Conservation (phyloP, 2,329 filamentous ascomycete species). For the Cladobotryum protrusum region DNA sequence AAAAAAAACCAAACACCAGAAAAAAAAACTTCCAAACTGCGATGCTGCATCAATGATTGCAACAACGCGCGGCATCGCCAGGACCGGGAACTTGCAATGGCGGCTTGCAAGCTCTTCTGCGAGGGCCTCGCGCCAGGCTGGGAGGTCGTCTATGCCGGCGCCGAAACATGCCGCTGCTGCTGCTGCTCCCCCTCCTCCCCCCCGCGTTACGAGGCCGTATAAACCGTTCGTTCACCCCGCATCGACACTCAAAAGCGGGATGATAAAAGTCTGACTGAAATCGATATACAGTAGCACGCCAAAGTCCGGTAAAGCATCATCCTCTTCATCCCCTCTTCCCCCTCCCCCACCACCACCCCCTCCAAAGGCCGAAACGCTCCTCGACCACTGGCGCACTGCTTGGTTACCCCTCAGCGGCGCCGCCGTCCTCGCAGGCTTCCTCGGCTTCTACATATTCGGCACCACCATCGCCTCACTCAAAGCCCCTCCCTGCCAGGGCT, state of each 20-base stretch:
- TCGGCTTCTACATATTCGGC: slow-evolving; percentile 43
- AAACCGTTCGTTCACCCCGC: slow-evolving; percentile 22
- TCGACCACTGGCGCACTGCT: slow-evolving; percentile 31
- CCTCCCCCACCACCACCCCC: slow-evolving; percentile 19
- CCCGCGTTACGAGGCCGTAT: slow-evolving; percentile 22
- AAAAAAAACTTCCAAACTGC: too few species aligned
- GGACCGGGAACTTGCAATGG: slow-evolving; percentile 17
- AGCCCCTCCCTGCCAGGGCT: slow-evolving; percentile 15
- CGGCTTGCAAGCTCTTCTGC: slow-evolving; percentile 25
- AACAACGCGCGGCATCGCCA: slow-evolving; percentile 21
- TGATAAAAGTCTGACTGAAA: background rate
- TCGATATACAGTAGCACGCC: background rate
- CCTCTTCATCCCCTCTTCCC: slow-evolving; percentile 8
- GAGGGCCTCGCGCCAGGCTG: slow-evolving; percentile 17
- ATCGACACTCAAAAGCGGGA: background rate
- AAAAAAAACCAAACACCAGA: too few species aligned
- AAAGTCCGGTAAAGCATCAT: slow-evolving; percentile 11
- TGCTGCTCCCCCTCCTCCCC: slow-evolving; percentile 10
- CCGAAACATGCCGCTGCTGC: background rate
- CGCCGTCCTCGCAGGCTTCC: slow-evolving; percentile 37
- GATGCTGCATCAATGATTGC: slow-evolving; percentile 24
- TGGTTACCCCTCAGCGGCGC: slow-evolving; percentile 42
- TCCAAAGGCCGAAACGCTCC: slow-evolving; percentile 27
- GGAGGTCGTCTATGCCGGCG: slow-evolving; percentile 11
- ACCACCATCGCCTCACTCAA: slow-evolving; percentile 32